These are phyloP conservation scores for Boletus rubropictus DNA, from an alignment of 768 basidiomycete genomes.

Conservation along the genomic window DNA sequence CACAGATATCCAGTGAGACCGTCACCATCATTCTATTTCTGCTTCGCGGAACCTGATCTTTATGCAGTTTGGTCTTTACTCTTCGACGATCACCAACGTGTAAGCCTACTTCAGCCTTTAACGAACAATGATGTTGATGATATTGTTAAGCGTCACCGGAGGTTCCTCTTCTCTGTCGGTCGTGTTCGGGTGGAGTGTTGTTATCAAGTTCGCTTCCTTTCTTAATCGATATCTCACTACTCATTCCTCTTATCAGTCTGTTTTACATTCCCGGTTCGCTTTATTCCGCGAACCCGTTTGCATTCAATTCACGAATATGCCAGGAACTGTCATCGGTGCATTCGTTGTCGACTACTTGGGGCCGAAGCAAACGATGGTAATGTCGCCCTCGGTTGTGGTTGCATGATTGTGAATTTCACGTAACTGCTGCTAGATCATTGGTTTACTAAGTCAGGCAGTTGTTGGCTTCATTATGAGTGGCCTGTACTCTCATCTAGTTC, in stretches of 20 bases:
- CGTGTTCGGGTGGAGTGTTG: constrained; percentile 78
- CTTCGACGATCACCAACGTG: constrained; percentile 68
- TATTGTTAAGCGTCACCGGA: constrained; percentile 50
- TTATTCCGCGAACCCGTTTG: background rate
- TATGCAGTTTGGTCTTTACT: constrained; percentile 70
- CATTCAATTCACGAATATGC: constrained; percentile 3
- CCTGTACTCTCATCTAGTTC: constrained; percentile 55
- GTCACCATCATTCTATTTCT: background rate
- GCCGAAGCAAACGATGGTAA: constrained; percentile 70
- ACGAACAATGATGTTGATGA: background rate
- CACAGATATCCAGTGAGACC: constrained; percentile 57
- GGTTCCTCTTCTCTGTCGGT: constrained; percentile 44
- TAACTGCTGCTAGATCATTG: constrained; percentile 45
- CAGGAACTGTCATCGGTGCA: constrained; percentile 63
- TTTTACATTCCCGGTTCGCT: constrained; percentile 59
- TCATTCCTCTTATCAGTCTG: constrained; percentile 32
- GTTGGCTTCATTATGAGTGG: constrained; percentile 91
- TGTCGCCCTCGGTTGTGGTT: background rate
- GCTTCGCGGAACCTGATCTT: background rate
- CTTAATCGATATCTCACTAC: background rate
- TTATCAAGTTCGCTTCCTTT: constrained; percentile 60
- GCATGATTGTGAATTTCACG: background rate
- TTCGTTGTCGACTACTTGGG: constrained; percentile 72
- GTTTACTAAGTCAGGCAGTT: constrained; percentile 61
- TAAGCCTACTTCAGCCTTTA: constrained; percentile 26